Evolutionary conservation across 768 basidiomycete genomes (phyloP).

Genomic region (Austroboletus eburneus): DNA sequence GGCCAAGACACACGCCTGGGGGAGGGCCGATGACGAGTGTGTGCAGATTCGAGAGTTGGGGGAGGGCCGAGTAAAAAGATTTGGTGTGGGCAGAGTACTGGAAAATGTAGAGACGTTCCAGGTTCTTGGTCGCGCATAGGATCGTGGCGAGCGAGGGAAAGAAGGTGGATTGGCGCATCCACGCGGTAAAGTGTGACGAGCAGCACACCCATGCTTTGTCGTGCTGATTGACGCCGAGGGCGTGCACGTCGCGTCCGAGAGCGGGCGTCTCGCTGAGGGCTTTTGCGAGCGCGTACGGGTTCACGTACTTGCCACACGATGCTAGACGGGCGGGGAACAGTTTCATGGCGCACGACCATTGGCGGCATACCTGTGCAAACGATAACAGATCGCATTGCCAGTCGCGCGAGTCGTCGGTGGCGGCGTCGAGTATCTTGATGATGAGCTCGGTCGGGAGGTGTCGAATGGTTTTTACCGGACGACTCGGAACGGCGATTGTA

Average conservation of each 20-base stretch:
- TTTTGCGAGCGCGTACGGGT: neutral
- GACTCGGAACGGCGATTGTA: neutral
- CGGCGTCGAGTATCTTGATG: neutral
- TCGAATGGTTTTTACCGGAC: neutral
- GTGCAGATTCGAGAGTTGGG: neutral
- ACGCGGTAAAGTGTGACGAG: neutral
- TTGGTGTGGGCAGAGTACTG: neutral
- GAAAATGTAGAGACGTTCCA: neutral
- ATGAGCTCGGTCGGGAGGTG: slow-evolving; percentile 2
- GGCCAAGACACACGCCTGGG: too few relatives aligned
- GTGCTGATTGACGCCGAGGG: slow-evolving; percentile 1
- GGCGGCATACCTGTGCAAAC: slow-evolving; percentile 6
- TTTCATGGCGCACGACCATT: slow-evolving; percentile 4
- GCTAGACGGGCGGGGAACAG: neutral
- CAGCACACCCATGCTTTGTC: neutral
- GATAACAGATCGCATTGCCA: slow-evolving; percentile 7
- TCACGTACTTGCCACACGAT: neutral
- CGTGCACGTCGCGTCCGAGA: neutral
- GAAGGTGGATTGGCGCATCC: neutral
- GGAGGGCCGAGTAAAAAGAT: neutral
- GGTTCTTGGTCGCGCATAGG: slow-evolving; percentile 2
- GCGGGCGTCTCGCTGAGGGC: neutral
- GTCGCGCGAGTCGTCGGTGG: neutral
- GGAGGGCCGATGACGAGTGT: too few relatives aligned
- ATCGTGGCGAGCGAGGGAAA: neutral